Evolutionary conservation across 2,329 filamentous ascomycete species (phyloP).

Genomic region (Venturia effusa): DNA sequence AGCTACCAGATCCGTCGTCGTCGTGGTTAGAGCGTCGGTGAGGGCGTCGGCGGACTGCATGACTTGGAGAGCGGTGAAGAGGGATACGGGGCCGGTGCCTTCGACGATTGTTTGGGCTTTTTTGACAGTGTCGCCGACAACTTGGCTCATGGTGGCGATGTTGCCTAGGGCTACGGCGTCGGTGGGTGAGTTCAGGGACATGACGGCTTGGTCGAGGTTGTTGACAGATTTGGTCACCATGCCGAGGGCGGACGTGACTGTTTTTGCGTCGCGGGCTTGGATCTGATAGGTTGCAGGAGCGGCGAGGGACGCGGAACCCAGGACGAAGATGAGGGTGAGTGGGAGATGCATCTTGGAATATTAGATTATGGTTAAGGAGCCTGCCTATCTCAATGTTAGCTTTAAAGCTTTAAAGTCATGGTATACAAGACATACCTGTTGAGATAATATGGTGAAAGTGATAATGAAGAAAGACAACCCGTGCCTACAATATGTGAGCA

Average conservation of each 20-base stretch:
- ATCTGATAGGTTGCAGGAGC: not conserved
- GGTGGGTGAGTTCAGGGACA: not conserved
- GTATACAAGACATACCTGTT: not conserved
- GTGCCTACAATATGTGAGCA: not conserved
- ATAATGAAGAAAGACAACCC: not conserved
- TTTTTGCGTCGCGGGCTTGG: not conserved
- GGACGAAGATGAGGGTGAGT: not conserved
- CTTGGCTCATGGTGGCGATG: not conserved
- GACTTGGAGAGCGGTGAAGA: not conserved
- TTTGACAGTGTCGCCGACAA: not conserved
- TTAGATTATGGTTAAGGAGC: not conserved
- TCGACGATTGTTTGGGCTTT: not conserved
- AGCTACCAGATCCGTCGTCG: not conserved
- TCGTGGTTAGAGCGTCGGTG: not conserved
- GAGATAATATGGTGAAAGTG: not conserved
- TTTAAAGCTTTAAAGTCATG: not conserved
- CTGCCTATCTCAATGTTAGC: not conserved
- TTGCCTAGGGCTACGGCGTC: not conserved
- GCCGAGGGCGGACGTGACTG: not conserved
- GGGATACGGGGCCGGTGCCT: not conserved
- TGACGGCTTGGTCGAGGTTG: not conserved
- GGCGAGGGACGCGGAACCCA: not conserved
- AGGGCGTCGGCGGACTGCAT: not conserved
- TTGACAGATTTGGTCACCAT: constrained; percentile 1
- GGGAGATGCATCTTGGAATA: not conserved